These are phyloP conservation scores for Papiliotrema fonsecae DNA, from an alignment of 1,284 basidiomycete species.

Conservation along the genomic window DNA sequence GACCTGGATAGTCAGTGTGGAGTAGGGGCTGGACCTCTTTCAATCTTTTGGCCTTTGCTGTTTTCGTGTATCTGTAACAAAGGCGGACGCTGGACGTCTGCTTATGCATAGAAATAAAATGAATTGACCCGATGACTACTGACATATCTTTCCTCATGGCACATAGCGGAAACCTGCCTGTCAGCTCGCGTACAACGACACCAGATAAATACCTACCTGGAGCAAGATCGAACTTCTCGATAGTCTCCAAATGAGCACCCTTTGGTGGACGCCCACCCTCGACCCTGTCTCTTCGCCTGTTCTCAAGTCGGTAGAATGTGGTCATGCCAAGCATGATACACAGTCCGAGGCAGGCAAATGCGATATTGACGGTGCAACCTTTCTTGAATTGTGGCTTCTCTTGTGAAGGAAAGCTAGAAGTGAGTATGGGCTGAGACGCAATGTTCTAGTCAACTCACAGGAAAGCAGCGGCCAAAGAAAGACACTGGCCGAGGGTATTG, in stretches of 20 bases:
- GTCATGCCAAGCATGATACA: constrained; percentile 42
- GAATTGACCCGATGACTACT: no score
- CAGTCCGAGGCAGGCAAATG: constrained; percentile 47
- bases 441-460: constrained; percentile 17
- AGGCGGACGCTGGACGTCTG: no score
- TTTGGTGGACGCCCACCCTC: constrained; percentile 46
- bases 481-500: constrained; percentile 50
- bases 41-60: no score
- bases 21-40: no score
- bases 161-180: no score
- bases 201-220: no score
- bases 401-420: constrained; percentile 41
- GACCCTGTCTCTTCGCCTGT: constrained; percentile 41
- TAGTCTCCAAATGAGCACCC: constrained; percentile 27
- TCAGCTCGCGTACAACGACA: no score
- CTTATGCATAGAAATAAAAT: no score
- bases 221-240: constrained; percentile 33
- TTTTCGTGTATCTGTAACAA: no score
- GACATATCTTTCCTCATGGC: no score
- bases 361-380: constrained; percentile 48
- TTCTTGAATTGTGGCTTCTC: constrained; percentile 48
- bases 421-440: neutral
- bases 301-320: constrained; percentile 46
- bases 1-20: no score
- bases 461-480: constrained; percentile 49